phyloP scores from a whole-genome alignment of 2,329 filamentous ascomycete genomes.

The Raffaelea albimanens region DNA sequence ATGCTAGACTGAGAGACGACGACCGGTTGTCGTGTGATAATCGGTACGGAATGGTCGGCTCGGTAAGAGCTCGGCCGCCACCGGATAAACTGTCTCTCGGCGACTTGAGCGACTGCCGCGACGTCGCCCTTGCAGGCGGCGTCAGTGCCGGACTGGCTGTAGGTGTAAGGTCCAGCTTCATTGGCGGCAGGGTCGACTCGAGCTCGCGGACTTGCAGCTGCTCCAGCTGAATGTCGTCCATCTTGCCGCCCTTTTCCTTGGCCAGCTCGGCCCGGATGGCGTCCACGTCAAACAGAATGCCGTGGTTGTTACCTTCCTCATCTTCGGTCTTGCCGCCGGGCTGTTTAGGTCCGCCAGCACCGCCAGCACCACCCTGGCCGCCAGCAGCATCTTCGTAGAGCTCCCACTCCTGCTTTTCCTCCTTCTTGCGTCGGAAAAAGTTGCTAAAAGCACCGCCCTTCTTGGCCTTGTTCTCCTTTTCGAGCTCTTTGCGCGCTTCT shows the following conservation, averaged over 20 bases:
- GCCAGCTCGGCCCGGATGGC: constrained; percentile 83
- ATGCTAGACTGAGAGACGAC: constrained; percentile 19
- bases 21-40: constrained; percentile 5
- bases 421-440: constrained; percentile 77
- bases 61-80: not conserved
- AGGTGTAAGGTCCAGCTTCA: constrained; percentile 59
- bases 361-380: not conserved
- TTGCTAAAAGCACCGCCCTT: constrained; percentile 46
- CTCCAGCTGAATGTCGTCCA: constrained; percentile 21
- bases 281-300: constrained; percentile 88
- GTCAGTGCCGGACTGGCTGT: constrained; percentile 15
- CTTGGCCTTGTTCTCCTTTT: constrained; percentile 59
- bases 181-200: constrained; percentile 78
- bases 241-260: constrained; percentile 43
- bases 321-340: constrained; percentile 31
- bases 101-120: constrained; percentile 19
- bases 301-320: constrained; percentile 42
- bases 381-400: constrained; percentile 63
- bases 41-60: constrained; percentile 6
- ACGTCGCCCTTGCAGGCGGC: constrained; percentile 19
- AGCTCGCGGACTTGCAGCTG: constrained; percentile 64
- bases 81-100: constrained; percentile 18
- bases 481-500: constrained; percentile 78
- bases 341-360: not conserved
- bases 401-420: constrained; percentile 85